phyloP scores from a whole-genome alignment of 441 rosid genomes.

The Francoa sonchifolia region DNA sequence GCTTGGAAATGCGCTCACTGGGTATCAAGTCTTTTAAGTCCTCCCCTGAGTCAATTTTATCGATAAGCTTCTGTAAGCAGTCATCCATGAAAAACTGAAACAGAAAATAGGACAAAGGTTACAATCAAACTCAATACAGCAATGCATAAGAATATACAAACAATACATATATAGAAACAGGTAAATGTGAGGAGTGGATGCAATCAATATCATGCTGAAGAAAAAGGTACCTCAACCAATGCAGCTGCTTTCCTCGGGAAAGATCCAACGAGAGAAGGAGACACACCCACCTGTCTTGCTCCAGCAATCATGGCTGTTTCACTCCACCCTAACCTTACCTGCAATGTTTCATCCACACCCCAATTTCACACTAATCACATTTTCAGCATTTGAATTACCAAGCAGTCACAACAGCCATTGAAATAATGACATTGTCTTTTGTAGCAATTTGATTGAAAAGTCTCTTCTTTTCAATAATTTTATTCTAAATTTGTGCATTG shows the following conservation, averaged over 20 bases:
- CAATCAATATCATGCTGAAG: neutral
- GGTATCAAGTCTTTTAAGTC: conserved; percentile 43
- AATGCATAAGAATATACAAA: neutral
- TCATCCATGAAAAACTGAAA: conserved; percentile 85
- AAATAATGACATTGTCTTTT: neutral
- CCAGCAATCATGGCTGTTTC: conserved; percentile 85
- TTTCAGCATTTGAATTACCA: neutral
- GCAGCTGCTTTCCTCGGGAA: conserved; percentile 79
- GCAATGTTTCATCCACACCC: conserved; percentile 6
- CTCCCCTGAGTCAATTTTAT: conserved; percentile 50
- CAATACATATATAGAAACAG: neutral
- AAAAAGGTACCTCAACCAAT: conserved; percentile 51
- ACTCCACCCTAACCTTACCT: conserved; percentile 67
- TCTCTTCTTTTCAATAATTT: no score
- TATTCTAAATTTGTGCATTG: no score
- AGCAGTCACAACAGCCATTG: neutral
- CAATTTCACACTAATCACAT: neutral
- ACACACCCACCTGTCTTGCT: conserved; percentile 70
- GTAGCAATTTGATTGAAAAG: neutral
- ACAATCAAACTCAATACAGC: neutral
- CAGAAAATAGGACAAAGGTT: neutral
- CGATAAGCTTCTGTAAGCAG: conserved; percentile 63
- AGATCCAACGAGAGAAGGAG: conserved; percentile 73
- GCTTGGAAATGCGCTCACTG: conserved; percentile 58
- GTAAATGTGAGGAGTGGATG: neutral